These are phyloP conservation scores for Candida railenensis DNA, from an alignment of 805 yeast species.

Conservation along the genomic window DNA sequence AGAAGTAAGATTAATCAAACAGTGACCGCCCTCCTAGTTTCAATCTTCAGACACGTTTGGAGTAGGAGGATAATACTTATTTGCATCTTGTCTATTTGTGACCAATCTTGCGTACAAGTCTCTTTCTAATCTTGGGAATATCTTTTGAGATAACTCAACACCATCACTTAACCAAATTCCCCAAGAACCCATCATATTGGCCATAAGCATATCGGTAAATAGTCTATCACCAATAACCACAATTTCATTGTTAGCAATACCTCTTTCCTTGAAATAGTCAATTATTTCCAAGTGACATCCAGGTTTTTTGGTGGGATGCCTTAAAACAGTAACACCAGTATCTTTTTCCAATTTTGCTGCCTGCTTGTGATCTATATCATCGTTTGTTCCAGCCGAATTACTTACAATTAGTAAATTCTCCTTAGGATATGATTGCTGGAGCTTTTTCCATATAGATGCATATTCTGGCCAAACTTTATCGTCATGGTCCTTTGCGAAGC, in stretches of 20 bases:
- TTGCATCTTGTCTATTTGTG: slow-evolving; percentile 11
- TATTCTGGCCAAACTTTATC: slow-evolving; percentile 80
- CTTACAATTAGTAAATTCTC: slow-evolving; percentile 74
- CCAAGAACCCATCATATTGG: slow-evolving; percentile 86
- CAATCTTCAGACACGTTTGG: slow-evolving; percentile 7
- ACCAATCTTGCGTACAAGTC: slow-evolving; percentile 23
- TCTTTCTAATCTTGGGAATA: slow-evolving; percentile 57
- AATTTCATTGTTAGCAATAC: slow-evolving; percentile 50
- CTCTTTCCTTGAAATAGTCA: slow-evolving; percentile 53
- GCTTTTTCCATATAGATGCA: slow-evolving; percentile 48
- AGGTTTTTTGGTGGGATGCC: slow-evolving; percentile 78
- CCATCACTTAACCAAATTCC: slow-evolving; percentile 86
- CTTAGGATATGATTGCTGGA: slow-evolving; percentile 58
- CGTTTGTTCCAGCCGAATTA: slow-evolving; percentile 89
- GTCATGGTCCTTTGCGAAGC: slow-evolving; percentile 83
- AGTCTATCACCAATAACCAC: slow-evolving; percentile 90
- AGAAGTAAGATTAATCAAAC: too few species aligned
- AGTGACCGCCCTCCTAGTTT: too few species aligned
- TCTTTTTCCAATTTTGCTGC: slow-evolving; percentile 61
- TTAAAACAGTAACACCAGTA: slow-evolving; percentile 67
- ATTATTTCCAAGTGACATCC: slow-evolving; percentile 73
- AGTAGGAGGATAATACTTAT: slow-evolving; percentile 20
- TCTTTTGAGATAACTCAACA: slow-evolving; percentile 52
- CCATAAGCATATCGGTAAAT: slow-evolving; percentile 91
- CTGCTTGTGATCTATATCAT: slow-evolving; percentile 58